Conservation (phyloP, 2,329 filamentous ascomycete species). For the Penicillium verrucosum region DNA sequence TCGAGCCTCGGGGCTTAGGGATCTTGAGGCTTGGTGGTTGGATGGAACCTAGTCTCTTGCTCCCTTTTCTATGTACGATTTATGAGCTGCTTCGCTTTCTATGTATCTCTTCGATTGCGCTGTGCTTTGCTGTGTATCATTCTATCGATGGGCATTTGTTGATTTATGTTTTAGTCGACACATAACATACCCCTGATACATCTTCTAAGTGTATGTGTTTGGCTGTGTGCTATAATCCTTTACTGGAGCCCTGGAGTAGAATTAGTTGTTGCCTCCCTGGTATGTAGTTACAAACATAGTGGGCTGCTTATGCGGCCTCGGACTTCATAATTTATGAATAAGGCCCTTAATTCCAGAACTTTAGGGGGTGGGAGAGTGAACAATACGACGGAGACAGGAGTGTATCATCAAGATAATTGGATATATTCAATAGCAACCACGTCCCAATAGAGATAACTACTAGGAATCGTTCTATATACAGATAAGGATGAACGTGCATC, state of each 20-base stretch:
- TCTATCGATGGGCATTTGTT: background rate
- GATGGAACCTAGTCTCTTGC: background rate
- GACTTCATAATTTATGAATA: too few relatives aligned
- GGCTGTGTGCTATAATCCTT: background rate
- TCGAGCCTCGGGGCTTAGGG: background rate
- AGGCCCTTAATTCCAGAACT: too few relatives aligned
- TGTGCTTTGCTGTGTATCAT: background rate
- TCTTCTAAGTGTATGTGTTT: background rate
- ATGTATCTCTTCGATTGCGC: background rate
- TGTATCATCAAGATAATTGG: background rate
- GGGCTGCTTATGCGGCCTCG: too few relatives aligned
- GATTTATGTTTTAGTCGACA: background rate
- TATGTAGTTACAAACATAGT: background rate
- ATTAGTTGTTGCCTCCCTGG: background rate
- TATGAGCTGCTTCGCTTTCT: background rate
- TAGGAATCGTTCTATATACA: constrained; percentile 4
- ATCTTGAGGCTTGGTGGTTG: background rate
- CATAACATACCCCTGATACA: background rate
- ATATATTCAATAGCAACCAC: background rate
- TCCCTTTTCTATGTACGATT: constrained; percentile 4
- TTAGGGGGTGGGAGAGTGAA: too few relatives aligned
- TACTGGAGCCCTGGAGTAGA: background rate
- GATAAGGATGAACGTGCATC: background rate
- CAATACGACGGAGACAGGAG: too few relatives aligned
- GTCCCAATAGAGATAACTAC: background rate